Evolutionary conservation across 495 filamentous ascomycete species (phyloP), one percentile per base, ranked within the genome.

Genomic region (Xylaria sp.): DNA sequence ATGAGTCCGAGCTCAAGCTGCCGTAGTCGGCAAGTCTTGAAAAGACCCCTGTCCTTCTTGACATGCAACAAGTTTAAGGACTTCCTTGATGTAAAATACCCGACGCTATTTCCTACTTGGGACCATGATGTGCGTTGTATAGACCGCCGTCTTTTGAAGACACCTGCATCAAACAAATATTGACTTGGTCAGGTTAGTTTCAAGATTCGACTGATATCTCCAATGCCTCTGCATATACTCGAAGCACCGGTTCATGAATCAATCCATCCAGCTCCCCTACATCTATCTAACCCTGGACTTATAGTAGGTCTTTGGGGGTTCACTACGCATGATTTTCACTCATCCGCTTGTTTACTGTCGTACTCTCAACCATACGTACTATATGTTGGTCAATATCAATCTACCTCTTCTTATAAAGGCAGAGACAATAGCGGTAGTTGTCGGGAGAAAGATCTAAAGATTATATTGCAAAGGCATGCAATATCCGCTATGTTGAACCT

Each of bases 41-140:
- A 26, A 43, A 11, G 37, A 59, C 37, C 57, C 57, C 19, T 59
- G 57, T 40, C 29, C 21, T 24, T 50, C 15, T 50, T 26, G 5
- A 15, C 5, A 62, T 43, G 41, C 6, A 48, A 26, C 37, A 24
- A 19, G 2, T 37, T 66, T 29, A 21, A 24, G 29, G 3, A 29
- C 21, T 14, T 33, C 64, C 14, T 48, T 29, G 62, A 65, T 29
- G 9, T 19, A 67, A 67, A 53, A 40, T 67, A n/a, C 24, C 48
- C 48, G 48, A 67, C 12, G 46, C 64, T 55, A 55, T 55, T 40
- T 7, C 48, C 46, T 46, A 9, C 33, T 12, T 55, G 21, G 64
- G 31, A 55, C 48, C 21, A 14, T 55, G 48, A 24, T 67, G 26
- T 67, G 19, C 64, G 48, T 43, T 59, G 4, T 12, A 37, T 37